These are phyloP conservation scores for Saccharomyces paradoxus DNA, from an alignment of 805 yeast species.

Conservation along the genomic window DNA sequence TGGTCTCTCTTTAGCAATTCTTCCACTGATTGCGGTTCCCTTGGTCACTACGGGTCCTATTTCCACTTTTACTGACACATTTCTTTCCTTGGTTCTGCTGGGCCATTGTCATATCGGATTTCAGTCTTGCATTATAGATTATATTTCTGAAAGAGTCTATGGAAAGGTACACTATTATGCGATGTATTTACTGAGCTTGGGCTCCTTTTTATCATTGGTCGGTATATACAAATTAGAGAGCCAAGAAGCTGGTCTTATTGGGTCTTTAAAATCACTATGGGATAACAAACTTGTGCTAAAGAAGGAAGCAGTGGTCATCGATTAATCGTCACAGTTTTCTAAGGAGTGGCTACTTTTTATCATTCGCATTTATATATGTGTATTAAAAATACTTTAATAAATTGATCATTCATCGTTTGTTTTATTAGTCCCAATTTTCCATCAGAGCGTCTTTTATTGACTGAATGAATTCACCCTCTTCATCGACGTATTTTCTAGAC, in stretches of 20 bases:
- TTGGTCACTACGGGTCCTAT: conserved; percentile 62
- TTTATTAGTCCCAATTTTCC: conserved; percentile 2
- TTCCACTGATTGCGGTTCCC: conserved; percentile 73
- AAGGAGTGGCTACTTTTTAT: neutral
- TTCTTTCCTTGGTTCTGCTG: conserved; percentile 55
- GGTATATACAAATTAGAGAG: conserved; percentile 82
- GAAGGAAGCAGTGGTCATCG: conserved; percentile 4
- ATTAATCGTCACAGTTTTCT: neutral
- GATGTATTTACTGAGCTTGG: conserved; percentile 57
- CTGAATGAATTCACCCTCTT: conserved; percentile 4
- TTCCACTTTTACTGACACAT: conserved; percentile 63
- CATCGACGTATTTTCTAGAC: conserved; percentile 3
- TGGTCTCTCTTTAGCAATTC: conserved; percentile 56
- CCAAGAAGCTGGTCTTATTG: conserved; percentile 68
- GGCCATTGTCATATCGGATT: conserved; percentile 82
- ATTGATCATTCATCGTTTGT: neutral
- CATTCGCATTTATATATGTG: neutral
- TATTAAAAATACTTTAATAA: neutral
- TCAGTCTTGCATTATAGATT: conserved; percentile 86
- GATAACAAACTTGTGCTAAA: conserved; percentile 20
- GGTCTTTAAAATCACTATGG: conserved; percentile 60
- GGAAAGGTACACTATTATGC: conserved; percentile 70
- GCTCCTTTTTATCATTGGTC: conserved; percentile 59
- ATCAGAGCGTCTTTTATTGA: neutral
- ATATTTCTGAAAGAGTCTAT: conserved; percentile 79